Base-by-base conservation (phyloP, 169 alveolate genomes). In the Cryptosporidium canis region DNA sequence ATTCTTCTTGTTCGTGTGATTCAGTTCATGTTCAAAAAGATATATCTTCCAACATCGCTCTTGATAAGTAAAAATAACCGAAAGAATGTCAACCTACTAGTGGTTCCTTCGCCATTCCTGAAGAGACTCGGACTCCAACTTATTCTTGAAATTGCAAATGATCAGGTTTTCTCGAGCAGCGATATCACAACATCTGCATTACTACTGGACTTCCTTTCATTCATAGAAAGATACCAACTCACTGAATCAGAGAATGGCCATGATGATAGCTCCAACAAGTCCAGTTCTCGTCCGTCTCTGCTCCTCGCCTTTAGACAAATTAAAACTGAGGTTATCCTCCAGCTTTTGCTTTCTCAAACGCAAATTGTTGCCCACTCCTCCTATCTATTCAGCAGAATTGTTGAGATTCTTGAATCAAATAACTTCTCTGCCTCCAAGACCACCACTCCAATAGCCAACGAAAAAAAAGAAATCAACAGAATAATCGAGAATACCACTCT, bases 81-180 rank as follows among this genome's bases (percentile, higher is more conserved):
- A n/a, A 58, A 55, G 6, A 43, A 61, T 41, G 31, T 77, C 3
- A 55, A 77, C n/a, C 44, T 77, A 44, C 24, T 77, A 8, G 77
- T 77, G 14, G 24, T 77, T 8, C 87, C 87, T 21, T 77, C 87
- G n/a, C 87, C 87, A 9, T 77, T 58, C 45, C 45, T 77, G 14
- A 41, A 45, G 7, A 35, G 58, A n/a, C 43, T 77, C 11, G 87
- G 87, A 8, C 39, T 77, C 18, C 70, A 41, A 16, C 39, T 77
- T 5, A 45, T 58, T 41, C 27, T 77, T 58, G 87, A 77, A 41
- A 33, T 24, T 24, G 11, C 9, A 11, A 44, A 61, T 58, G 58
- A 61, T 12, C 33, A 77, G 11, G 31, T 43, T 9, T 61, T 77
- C 24, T 24, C 84, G 5, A 70, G 51, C 53, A 41, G 33, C 3